Percentiles rank a stretch among this genome's conserved stretches.
phyloP scores from a whole-genome alignment of 1,139 yeast species.

The Lodderomyces orthopsilosis region DNA sequence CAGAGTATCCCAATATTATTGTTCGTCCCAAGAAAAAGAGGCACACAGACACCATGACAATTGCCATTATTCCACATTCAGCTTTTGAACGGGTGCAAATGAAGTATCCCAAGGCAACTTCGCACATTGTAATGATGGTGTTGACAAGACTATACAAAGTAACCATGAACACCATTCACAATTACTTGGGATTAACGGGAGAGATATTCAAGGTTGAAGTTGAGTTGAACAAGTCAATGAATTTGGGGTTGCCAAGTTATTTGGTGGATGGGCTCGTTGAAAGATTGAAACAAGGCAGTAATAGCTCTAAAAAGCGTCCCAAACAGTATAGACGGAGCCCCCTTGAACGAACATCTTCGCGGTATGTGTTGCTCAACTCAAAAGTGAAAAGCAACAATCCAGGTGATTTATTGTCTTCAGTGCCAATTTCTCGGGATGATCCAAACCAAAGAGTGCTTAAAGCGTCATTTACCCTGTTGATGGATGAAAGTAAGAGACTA shows the following conservation, averaged over 20 bases:
- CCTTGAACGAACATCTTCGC: slow-evolving; percentile 32
- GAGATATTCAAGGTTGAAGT: slow-evolving; percentile 80
- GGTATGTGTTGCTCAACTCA: slow-evolving; percentile 66
- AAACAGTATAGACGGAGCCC: slow-evolving; percentile 9
- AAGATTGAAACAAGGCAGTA: slow-evolving; percentile 22
- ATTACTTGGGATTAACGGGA: slow-evolving; percentile 78
- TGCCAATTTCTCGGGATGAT: slow-evolving; percentile 58
- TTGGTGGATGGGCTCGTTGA: slow-evolving; percentile 57
- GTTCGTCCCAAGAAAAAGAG: slow-evolving; percentile 12
- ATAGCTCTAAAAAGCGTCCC: slow-evolving; percentile 2
- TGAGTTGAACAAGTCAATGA: slow-evolving; percentile 52
- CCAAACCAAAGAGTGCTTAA: slow-evolving; percentile 18
- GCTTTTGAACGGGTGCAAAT: slow-evolving; percentile 73
- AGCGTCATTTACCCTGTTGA: slow-evolving; percentile 8
- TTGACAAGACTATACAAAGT: slow-evolving; percentile 83
- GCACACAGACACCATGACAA: slow-evolving; percentile 39
- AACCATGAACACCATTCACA: slow-evolving; percentile 85
- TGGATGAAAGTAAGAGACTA: slow-evolving; percentile 4
- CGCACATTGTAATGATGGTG: slow-evolving; percentile 93
- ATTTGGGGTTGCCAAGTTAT: slow-evolving; percentile 54
- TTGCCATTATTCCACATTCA: slow-evolving; percentile 85
- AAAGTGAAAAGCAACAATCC: slow-evolving; percentile 63
- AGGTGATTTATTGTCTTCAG: slow-evolving; percentile 82
- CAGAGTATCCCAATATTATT: slow-evolving; percentile 13
- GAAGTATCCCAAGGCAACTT: slow-evolving; percentile 84